phyloP scores from a whole-genome alignment of 2,329 filamentous ascomycete genomes.

The Thermomyces lanuginosus region DNA sequence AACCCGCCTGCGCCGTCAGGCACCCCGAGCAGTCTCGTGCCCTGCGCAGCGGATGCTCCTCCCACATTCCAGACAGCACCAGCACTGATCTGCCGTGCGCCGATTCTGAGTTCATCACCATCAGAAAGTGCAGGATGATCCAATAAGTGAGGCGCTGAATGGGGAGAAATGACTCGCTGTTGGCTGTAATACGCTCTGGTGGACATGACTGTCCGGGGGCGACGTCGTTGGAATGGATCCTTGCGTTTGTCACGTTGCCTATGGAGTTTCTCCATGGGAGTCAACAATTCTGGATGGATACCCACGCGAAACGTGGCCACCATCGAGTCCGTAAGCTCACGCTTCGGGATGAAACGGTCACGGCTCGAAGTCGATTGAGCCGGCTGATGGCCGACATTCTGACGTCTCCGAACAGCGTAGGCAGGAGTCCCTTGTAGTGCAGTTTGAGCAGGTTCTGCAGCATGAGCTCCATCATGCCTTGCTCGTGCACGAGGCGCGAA shows the following conservation, averaged over 20 bases:
- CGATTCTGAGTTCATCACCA: constrained; percentile 6
- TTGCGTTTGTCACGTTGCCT: constrained; percentile 27
- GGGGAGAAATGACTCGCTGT: constrained; percentile 11
- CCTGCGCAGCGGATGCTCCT: constrained; percentile 43
- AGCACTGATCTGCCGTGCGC: constrained; percentile 40
- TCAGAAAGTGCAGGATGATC: constrained; percentile 10
- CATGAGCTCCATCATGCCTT: too few relatives aligned
- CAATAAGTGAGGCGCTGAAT: constrained; percentile 20
- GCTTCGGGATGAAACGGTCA: constrained; percentile 43
- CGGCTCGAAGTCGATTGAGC: neutral
- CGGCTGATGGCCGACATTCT: too few relatives aligned
- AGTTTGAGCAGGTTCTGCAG: too few relatives aligned
- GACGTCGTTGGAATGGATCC: constrained; percentile 38
- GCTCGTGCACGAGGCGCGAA: too few relatives aligned
- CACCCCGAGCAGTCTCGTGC: constrained; percentile 28
- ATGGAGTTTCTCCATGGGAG: constrained; percentile 30
- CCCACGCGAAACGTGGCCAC: constrained; percentile 37
- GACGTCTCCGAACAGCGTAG: too few relatives aligned
- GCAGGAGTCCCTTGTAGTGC: too few relatives aligned
- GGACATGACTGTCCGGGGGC: constrained; percentile 12
- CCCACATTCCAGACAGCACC: constrained; percentile 65
- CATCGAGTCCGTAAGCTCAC: constrained; percentile 26
- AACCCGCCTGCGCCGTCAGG: constrained; percentile 48
- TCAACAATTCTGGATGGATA: constrained; percentile 32
- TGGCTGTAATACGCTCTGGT: constrained; percentile 5